Percentiles rank a stretch among this genome's conserved stretches.
Conservation (phyloP, 2,329 filamentous ascomycete species). For the Neospermospora avenae region DNA sequence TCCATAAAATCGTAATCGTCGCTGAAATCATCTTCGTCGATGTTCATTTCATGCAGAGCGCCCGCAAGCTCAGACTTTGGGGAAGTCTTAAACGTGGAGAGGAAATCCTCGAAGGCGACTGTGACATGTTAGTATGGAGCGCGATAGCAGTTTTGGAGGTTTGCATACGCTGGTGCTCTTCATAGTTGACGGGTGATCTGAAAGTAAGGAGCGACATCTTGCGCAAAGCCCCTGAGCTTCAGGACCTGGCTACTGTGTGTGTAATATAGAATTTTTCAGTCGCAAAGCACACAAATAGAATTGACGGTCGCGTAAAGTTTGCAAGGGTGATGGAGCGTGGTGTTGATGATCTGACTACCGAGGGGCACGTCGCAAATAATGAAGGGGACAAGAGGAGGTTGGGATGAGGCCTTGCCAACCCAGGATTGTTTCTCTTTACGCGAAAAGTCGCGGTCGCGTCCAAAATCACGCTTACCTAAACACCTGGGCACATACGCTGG, state of each 20-base stretch:
- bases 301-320: background rate
- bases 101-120: conserved; percentile 85
- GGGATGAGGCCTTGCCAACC: conserved; percentile 8
- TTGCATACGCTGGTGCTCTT: conserved; percentile 74
- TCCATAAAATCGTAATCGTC: conserved; percentile 95
- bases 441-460: conserved; percentile 11
- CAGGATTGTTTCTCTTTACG: conserved; percentile 8
- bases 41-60: conserved; percentile 78
- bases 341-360: conserved; percentile 5
- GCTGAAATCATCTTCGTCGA: conserved; percentile 81
- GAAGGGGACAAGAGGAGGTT: conserved; percentile 12
- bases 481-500: too few relatives aligned
- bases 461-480: too few relatives aligned
- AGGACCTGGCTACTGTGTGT: background rate
- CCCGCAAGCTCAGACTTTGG: conserved; percentile 70
- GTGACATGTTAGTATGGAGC: conserved; percentile 19
- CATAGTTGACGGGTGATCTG: conserved; percentile 79
- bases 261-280: background rate
- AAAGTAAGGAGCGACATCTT: conserved; percentile 83
- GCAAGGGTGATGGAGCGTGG: conserved; percentile 4
- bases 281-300: background rate
- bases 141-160: conserved; percentile 9
- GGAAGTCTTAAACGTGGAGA: conserved; percentile 81
- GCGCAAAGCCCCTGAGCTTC: conserved; percentile 29
- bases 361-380: conserved; percentile 20